phyloP scores from a whole-genome alignment of 2,329 filamentous ascomycete species.

The Sclerotiophoma versabilis region DNA sequence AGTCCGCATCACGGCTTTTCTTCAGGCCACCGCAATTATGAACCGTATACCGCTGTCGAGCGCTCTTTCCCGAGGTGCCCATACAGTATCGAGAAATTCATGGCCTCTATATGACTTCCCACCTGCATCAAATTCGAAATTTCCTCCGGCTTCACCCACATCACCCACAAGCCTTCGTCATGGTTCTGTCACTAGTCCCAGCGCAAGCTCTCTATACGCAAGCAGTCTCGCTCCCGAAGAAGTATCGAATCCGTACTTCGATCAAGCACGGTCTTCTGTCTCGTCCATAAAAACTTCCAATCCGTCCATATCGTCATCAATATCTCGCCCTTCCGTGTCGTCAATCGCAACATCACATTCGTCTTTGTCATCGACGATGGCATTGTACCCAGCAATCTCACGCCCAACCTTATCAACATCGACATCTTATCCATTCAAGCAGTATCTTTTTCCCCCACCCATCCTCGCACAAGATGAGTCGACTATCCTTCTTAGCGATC shows the following conservation, averaged over 20 bases:
- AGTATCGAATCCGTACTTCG: constrained; percentile 13
- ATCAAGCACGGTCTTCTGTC: constrained; percentile 6
- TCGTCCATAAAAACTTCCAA: constrained; percentile 15
- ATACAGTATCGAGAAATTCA: constrained; percentile 1
- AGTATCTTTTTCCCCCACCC: background rate
- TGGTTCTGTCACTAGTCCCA: constrained; percentile 27
- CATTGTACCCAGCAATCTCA: constrained; percentile 6
- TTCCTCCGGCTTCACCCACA: background rate
- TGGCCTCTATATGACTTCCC: constrained; percentile 11
- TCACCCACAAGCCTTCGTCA: constrained; percentile 21
- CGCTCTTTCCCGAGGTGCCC: constrained; percentile 24
- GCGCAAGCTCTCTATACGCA: constrained; percentile 23
- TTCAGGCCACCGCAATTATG: constrained; percentile 45
- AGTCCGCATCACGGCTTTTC: constrained; percentile 39
- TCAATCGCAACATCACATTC: constrained; percentile 16
- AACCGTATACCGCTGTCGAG: constrained; percentile 36
- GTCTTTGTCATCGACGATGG: background rate
- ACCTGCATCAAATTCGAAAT: constrained; percentile 7
- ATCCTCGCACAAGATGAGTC: background rate
- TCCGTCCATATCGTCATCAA: background rate
- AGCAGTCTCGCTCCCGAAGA: background rate
- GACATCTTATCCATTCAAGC: background rate
- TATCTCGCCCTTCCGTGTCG: constrained; percentile 14
- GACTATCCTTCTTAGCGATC: constrained; percentile 26
- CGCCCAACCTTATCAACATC: constrained; percentile 9